These are phyloP conservation scores for Scenedesmus sp. DNA, from an alignment of 163 green algal genomes.

Conservation along the genomic window DNA sequence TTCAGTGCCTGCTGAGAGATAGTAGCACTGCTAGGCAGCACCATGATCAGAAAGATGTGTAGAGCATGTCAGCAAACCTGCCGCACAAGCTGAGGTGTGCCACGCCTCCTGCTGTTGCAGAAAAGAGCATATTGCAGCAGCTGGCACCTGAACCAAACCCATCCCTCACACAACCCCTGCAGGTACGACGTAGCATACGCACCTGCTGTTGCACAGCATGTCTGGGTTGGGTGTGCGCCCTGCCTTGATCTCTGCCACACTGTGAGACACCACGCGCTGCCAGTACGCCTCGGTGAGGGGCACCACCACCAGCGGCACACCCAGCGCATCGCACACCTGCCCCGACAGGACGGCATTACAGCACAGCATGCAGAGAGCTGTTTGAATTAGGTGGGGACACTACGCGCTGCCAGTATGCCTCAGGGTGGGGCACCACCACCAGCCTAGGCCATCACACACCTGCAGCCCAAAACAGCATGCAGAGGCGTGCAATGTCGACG, in stretches of 20 bases:
- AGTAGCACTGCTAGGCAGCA: too few species aligned
- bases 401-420: slow-evolving; percentile 94
- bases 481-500: not conserved
- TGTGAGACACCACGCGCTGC: slow-evolving; percentile 90
- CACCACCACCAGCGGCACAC: slow-evolving; percentile 87
- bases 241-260: slow-evolving; percentile 83
- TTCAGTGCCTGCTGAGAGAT: too few species aligned
- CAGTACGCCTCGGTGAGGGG: slow-evolving; percentile 92
- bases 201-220: slow-evolving; percentile 96
- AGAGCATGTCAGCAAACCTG: too few species aligned
- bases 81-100: too few species aligned
- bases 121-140: too few species aligned
- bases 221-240: slow-evolving; percentile 99
- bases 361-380: too few species aligned
- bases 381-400: slow-evolving; percentile 62
- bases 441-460: slow-evolving; percentile 53
- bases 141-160: too few species aligned
- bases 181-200: slow-evolving; percentile 27
- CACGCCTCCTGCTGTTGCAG: too few species aligned
- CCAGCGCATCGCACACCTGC: slow-evolving; percentile 74
- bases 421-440: slow-evolving; percentile 84
- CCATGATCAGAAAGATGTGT: too few species aligned
- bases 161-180: slow-evolving; percentile 21
- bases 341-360: too few species aligned
- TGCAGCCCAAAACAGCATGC: not conserved